Conservation (phyloP, 1,284 basidiomycete species). For the Mrakiaceae sp. region DNA sequence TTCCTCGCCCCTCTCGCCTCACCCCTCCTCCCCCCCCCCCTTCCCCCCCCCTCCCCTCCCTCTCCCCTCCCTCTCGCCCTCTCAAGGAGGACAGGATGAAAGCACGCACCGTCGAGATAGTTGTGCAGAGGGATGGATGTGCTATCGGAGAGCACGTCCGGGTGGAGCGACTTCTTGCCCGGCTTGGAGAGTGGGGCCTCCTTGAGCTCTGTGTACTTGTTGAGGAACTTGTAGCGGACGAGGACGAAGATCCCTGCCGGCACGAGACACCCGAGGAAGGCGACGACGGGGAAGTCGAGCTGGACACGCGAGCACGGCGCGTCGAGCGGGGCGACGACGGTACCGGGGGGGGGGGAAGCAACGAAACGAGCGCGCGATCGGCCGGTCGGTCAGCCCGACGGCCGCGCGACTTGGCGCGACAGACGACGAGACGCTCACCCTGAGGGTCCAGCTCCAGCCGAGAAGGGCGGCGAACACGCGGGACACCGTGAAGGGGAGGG, state of each 20-base stretch:
- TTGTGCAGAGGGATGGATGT: slow-evolving; percentile 69
- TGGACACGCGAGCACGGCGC: slow-evolving; percentile 42
- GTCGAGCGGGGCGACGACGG: neutral
- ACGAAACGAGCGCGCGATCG: neutral
- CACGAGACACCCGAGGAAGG: slow-evolving; percentile 56
- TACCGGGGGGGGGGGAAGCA: neutral
- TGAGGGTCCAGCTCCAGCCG: slow-evolving; percentile 14
- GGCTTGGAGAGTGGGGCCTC: slow-evolving; percentile 70
- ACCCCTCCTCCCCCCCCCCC: too few relatives aligned
- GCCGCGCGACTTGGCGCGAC: neutral
- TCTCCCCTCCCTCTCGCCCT: too few relatives aligned
- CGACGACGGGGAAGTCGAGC: slow-evolving; percentile 80
- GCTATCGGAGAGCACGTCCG: slow-evolving; percentile 72
- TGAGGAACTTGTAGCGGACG: slow-evolving; percentile 55
- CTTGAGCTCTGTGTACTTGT: slow-evolving; percentile 56
- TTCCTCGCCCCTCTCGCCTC: too few relatives aligned
- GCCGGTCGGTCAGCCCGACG: neutral
- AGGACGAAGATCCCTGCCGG: slow-evolving; percentile 64
- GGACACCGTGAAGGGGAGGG: slow-evolving; percentile 8
- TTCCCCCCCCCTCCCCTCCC: too few relatives aligned
- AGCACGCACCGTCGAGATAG: slow-evolving; percentile 53
- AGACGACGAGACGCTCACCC: neutral
- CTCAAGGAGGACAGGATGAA: too few relatives aligned
- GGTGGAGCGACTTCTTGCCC: slow-evolving; percentile 68
- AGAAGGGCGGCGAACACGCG: slow-evolving; percentile 9